phyloP scores from a whole-genome alignment of 2,329 filamentous ascomycete species.

The Stagonosporopsis chrysanthemi region DNA sequence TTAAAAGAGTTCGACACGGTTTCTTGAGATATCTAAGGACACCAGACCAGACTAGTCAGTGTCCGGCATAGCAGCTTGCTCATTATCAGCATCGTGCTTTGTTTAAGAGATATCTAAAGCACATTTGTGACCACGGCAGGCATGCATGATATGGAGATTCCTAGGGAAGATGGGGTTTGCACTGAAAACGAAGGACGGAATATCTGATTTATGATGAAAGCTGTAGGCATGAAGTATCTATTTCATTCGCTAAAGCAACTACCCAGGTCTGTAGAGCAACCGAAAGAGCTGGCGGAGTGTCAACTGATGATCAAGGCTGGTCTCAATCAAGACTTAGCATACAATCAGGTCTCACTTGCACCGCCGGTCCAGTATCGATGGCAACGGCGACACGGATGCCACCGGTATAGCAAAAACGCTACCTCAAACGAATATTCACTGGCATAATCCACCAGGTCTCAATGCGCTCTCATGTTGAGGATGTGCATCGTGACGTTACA shows the following conservation, averaged over 20 bases:
- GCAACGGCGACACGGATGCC: not conserved
- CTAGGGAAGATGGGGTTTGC: too few species aligned
- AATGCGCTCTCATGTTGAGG: not conserved
- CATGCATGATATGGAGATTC: not conserved
- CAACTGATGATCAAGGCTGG: not conserved
- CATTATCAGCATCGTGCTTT: not conserved
- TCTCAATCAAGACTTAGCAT: not conserved
- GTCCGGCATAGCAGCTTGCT: too few species aligned
- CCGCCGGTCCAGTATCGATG: not conserved
- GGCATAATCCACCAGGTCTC: not conserved
- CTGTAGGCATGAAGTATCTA: too few species aligned
- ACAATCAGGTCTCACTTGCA: not conserved
- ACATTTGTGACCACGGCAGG: not conserved
- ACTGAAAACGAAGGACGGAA: too few species aligned
- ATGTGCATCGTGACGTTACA: not conserved
- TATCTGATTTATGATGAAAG: too few species aligned
- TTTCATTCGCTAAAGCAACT: not conserved
- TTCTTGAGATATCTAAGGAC: not conserved
- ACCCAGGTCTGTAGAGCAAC: not conserved
- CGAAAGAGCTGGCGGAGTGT: not conserved
- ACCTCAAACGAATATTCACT: not conserved
- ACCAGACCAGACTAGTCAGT: too few species aligned
- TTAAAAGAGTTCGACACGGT: not conserved
- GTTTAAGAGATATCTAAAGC: not conserved
- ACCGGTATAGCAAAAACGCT: not conserved